Conservation (phyloP, 257 asterid species). For the Handroanthus guayacan region DNA sequence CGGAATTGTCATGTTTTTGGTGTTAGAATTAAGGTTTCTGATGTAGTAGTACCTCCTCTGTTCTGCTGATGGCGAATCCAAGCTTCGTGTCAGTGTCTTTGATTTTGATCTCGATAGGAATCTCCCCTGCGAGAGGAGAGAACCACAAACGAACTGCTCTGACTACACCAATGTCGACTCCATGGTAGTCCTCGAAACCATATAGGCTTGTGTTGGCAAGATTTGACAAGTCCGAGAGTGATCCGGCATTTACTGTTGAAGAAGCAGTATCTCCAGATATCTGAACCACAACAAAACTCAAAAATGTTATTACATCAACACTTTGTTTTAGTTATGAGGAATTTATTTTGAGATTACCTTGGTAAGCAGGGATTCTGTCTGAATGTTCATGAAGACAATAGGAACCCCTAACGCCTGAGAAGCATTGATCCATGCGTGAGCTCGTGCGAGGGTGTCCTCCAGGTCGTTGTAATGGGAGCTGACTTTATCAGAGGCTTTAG, state of each 20-base stretch:
- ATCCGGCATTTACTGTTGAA: constrained; percentile 73
- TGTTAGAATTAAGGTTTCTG: neutral
- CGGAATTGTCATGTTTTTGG: neutral
- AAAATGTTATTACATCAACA: too few relatives aligned
- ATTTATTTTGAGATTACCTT: constrained; percentile 52
- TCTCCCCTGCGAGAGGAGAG: constrained; percentile 82
- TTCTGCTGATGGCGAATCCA: constrained; percentile 90
- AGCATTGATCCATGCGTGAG: constrained; percentile 92
- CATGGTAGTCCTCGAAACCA: constrained; percentile 95
- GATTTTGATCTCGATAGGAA: constrained; percentile 74
- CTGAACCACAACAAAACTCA: constrained; percentile 40
- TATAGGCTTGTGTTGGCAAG: constrained; percentile 81
- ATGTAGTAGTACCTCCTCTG: constrained; percentile 63
- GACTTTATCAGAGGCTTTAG: constrained; percentile 72
- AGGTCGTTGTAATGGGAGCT: constrained; percentile 66
- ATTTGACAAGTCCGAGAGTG: constrained; percentile 80
- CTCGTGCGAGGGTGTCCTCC: constrained; percentile 94
- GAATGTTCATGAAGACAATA: constrained; percentile 84
- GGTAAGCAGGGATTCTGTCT: constrained; percentile 91
- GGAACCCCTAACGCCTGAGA: constrained; percentile 84
- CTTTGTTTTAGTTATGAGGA: too few relatives aligned
- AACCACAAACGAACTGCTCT: constrained; percentile 91
- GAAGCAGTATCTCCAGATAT: constrained; percentile 94
- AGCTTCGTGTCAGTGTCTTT: constrained; percentile 78
- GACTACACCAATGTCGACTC: constrained; percentile 89